Conservation (phyloP, 495 filamentous ascomycete species). For the Aspergillus affinis region DNA sequence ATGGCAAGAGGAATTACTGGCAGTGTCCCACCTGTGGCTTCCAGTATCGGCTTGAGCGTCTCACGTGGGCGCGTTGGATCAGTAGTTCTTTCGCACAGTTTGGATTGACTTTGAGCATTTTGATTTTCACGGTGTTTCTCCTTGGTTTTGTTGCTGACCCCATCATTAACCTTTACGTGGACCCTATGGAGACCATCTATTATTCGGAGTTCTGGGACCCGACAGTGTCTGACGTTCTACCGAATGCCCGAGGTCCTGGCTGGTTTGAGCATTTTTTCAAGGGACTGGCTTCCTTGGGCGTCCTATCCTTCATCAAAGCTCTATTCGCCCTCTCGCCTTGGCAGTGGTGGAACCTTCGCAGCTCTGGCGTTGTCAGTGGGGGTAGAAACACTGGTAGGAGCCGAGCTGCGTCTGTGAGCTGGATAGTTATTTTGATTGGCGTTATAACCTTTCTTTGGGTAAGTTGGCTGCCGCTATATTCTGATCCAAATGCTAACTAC, state of each 20-base stretch:
- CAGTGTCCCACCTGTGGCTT: conserved; percentile 88
- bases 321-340: conserved; percentile 72
- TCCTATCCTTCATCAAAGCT: conserved; percentile 83
- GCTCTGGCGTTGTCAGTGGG: conserved; percentile 45
- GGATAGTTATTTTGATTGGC: conserved; percentile 76
- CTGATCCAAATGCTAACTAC: conserved; percentile 25
- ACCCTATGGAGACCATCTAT: conserved; percentile 59
- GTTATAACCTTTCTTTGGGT: conserved; percentile 80
- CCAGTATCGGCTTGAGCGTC: conserved; percentile 74
- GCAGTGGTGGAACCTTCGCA: conserved; percentile 72
- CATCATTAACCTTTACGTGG: conserved; percentile 83
- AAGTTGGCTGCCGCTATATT: conserved; percentile 34
- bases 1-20: conserved; percentile 71
- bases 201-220: conserved; percentile 38
- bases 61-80: conserved; percentile 73
- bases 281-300: conserved; percentile 77
- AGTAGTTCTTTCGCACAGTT: conserved; percentile 65
- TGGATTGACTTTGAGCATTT: conserved; percentile 64
- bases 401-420: conserved; percentile 69
- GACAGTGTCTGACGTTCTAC: conserved; percentile 32
- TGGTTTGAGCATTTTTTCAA: conserved; percentile 88
- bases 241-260: conserved; percentile 45
- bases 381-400: conserved; percentile 67
- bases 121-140: conserved; percentile 68
- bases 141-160: conserved; percentile 92